Evolutionary conservation across 495 filamentous ascomycete genomes (phyloP).

Genomic region (Neurospora sp.): DNA sequence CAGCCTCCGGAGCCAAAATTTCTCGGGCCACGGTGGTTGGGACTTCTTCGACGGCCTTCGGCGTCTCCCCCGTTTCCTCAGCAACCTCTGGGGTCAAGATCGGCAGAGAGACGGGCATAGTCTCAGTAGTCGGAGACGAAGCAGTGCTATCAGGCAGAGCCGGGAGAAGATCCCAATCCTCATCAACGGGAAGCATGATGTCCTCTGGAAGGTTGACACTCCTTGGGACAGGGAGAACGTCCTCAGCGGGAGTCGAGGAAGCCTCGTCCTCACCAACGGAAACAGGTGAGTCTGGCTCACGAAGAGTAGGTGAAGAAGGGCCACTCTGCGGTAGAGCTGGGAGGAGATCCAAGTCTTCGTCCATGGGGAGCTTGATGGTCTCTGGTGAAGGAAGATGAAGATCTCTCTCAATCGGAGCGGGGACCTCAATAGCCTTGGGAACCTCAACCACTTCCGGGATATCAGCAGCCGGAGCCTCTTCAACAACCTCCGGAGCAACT

Average conservation of each 20-base stretch:
- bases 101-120: background rate
- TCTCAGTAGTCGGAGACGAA: conserved; percentile 7
- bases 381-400: background rate
- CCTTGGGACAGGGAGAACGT: background rate
- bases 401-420: background rate
- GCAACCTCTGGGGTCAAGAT: background rate
- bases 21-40: background rate
- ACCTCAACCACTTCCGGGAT: background rate
- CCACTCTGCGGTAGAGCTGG: conserved; percentile 1
- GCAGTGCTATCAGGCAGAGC: background rate
- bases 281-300: background rate
- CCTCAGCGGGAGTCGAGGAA: background rate
- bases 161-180: background rate
- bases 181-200: background rate
- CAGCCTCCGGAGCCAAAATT: background rate
- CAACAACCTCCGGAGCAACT: background rate
- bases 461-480: background rate
- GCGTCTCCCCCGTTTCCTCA: background rate
- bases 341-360: background rate
- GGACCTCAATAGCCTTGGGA: background rate
- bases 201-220: background rate
- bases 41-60: background rate
- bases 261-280: background rate
- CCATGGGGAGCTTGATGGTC: background rate
- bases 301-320: background rate